Conservation (phyloP, 306 rosid species). For the Dicorynia guianensis region DNA sequence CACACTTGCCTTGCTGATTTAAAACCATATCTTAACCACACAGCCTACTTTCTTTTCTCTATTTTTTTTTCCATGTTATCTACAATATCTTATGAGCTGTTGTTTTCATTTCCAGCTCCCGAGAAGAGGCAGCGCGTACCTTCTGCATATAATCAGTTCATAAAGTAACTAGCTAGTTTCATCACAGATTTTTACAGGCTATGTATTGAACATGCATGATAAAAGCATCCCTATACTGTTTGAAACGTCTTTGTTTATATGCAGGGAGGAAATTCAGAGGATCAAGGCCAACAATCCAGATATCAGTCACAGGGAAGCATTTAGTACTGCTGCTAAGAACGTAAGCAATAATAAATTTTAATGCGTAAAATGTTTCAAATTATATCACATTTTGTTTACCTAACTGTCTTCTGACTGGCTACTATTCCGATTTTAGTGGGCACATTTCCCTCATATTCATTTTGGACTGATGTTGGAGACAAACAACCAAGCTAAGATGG, state of each 20-base stretch:
- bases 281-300: slow-evolving; percentile 97
- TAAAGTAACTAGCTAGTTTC: slow-evolving; percentile 65
- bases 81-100: slow-evolving; percentile 50
- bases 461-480: slow-evolving; percentile 93
- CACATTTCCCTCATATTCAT: slow-evolving; percentile 97
- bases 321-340: slow-evolving; percentile 97
- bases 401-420: neutral
- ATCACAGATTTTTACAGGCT: neutral
- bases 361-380: too few species aligned
- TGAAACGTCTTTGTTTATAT: slow-evolving; percentile 36
- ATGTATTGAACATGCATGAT: slow-evolving; percentile 11
- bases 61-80: neutral
- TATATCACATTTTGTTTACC: neutral
- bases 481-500: slow-evolving; percentile 83
- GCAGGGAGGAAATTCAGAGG: slow-evolving; percentile 98
- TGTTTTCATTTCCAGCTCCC: slow-evolving; percentile 92
- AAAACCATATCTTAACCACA: slow-evolving; percentile 1
- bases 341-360: slow-evolving; percentile 41
- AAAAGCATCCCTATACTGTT: slow-evolving; percentile 19
- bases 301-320: slow-evolving; percentile 96
- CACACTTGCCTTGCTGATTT: neutral
- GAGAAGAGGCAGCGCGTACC: slow-evolving; percentile 99
- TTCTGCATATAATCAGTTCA: slow-evolving; percentile 99
- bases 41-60: neutral
- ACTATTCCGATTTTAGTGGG: slow-evolving; percentile 69